These are phyloP conservation scores for Neofusicoccum sp. DNA, from an alignment of 2,329 filamentous ascomycete genomes.

Conservation along the genomic window DNA sequence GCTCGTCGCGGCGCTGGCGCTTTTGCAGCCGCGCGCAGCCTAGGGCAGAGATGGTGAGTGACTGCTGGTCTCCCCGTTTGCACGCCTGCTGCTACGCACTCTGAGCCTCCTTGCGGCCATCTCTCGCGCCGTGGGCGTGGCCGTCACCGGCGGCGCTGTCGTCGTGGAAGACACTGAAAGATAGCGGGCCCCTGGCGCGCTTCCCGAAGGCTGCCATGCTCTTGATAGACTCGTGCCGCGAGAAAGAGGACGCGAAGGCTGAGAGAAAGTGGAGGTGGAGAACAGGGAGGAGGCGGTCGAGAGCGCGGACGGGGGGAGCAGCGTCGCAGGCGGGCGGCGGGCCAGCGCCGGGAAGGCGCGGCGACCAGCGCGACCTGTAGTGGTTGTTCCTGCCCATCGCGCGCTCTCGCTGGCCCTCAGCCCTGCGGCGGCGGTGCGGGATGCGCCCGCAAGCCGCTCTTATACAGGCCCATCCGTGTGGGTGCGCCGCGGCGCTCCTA, in stretches of 20 bases:
- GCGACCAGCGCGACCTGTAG: not conserved
- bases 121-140: not conserved
- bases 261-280: constrained; percentile 7
- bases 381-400: constrained; percentile 6
- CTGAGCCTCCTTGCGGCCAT: not conserved
- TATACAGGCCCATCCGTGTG: constrained; percentile 12
- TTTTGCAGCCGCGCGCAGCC: not conserved
- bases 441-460: not conserved
- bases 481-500: constrained; percentile 1
- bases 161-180: constrained; percentile 12
- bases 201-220: constrained; percentile 5
- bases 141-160: not conserved
- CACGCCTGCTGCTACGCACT: not conserved
- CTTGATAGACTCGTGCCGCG: not conserved
- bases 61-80: not conserved
- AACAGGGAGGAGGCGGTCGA: constrained; percentile 3
- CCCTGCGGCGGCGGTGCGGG: not conserved
- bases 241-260: constrained; percentile 6
- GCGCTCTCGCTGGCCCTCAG: not conserved
- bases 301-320: not conserved
- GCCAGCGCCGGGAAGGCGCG: constrained; percentile 1
- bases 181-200: not conserved
- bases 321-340: not conserved
- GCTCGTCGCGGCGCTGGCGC: not conserved
- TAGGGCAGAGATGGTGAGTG: not conserved